Base-by-base conservation (phyloP, 2,329 filamentous ascomycete species). In the Lachnellula suecica region DNA sequence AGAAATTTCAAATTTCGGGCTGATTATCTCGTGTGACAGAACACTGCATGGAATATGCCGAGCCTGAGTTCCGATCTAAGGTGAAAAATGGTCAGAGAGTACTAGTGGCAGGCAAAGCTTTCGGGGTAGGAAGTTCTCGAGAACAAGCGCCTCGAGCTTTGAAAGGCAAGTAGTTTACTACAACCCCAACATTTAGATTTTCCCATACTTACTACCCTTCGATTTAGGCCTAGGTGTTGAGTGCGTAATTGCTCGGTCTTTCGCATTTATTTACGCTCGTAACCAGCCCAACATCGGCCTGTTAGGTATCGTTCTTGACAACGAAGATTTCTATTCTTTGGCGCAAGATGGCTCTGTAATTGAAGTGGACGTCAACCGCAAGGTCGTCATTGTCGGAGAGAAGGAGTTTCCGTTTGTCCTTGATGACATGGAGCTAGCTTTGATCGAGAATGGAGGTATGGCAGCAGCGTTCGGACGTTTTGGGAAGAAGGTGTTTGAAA, bases 261-360 rank as follows among this genome's bases (percentile, higher is more conserved):
- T 75, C 51, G 69, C 72, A 0, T 77, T 77, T 59, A 77, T 77
- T 52, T 77, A 73, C 49, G 65, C 65, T 6, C 68, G 73, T 2
- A 78, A 78, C 58, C 70, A 73, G 63, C 72, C 74, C 0, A 74
- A 66, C 31, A 59, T 77, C 0, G 75, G 75, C 0, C 67, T 78
- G 0, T 55, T 77, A 15, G 73, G 73, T 0, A 73, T 78, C 44
- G 65, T 62, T 2, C 68, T 78, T 11, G 46, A 53, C 0, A 69
- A 77, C 47, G 64, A 68, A 7, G 56, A 42, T 0, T 76, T 77
- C 56, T 75, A 69, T 50, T 64, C 69, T 3, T 56, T 62, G 1
- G 71, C 66, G 0, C 38, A 50, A 15, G 68, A 74, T 41, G 70
- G 71, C 0, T 48, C 48, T 0, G 62, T 65, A 2, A 71, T 77